phyloP scores from a whole-genome alignment of 176 grass and related monocot genomes.

The Oryza glumipatula region DNA sequence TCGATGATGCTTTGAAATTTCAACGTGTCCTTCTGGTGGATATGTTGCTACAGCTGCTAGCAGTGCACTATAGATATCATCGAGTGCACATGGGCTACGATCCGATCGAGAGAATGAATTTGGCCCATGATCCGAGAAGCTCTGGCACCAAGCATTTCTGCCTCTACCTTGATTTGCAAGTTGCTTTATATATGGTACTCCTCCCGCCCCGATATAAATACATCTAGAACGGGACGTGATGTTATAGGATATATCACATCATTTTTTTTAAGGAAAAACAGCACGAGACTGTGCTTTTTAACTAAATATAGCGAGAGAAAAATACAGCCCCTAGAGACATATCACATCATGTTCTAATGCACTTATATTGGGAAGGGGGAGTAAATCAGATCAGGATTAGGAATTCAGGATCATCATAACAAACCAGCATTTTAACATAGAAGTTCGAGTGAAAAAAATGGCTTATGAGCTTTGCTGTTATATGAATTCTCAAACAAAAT shows the following conservation, averaged over 20 bases:
- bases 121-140: conserved; percentile 15
- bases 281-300: no score
- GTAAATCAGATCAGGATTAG: not conserved
- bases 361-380: no score
- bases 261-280: no score
- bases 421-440: not conserved
- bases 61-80: not conserved
- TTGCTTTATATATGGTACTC: not conserved
- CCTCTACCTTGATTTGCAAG: not conserved
- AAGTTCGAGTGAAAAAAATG: not conserved
- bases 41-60: not conserved
- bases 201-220: no score
- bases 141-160: not conserved
- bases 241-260: no score
- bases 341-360: no score
- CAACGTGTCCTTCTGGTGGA: conserved; percentile 1
- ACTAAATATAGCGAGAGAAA: no score
- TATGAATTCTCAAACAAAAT: not conserved
- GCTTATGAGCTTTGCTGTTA: not conserved
- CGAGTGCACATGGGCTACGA: not conserved
- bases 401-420: not conserved
- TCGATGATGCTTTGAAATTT: not conserved
- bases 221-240: no score
- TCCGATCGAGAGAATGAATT: not conserved
- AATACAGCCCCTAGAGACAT: no score